phyloP scores from a whole-genome alignment of 139 green algal species.

The Volvox reticuliferus region DNA sequence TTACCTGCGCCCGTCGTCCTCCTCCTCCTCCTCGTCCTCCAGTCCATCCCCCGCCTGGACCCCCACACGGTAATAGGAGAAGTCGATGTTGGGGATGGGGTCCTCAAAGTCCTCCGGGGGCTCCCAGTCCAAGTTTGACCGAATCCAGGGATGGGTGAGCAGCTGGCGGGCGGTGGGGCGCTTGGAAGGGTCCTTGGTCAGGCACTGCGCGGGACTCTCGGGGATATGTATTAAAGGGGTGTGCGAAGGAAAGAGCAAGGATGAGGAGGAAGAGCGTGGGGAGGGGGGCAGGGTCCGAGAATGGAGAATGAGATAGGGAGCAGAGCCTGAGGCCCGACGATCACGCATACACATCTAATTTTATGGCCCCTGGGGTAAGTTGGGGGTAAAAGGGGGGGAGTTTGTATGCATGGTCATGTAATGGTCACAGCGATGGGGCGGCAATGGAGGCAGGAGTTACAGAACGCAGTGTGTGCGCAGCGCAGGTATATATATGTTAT shows the following conservation, averaged over 20 bases:
- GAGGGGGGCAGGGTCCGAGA: neutral
- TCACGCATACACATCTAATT: no score
- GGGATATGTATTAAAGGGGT: neutral
- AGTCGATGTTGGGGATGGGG: slow-evolving; percentile 53
- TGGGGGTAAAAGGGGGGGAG: no score
- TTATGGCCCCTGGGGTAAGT: no score
- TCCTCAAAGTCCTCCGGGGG: slow-evolving; percentile 54
- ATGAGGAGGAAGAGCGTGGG: neutral
- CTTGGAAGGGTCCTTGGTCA: slow-evolving; percentile 69
- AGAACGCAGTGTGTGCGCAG: no score
- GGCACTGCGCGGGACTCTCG: slow-evolving; percentile 72
- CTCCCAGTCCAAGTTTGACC: slow-evolving; percentile 48
- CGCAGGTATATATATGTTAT: no score
- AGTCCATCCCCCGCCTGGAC: neutral
- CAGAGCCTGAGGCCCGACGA: no score
- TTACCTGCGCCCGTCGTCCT: slow-evolving; percentile 28
- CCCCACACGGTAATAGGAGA: slow-evolving; percentile 43
- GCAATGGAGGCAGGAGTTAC: no score
- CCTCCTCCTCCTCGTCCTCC: slow-evolving; percentile 28
- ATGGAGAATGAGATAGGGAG: no score
- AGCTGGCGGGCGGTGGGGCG: slow-evolving; percentile 75
- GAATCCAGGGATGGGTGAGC: slow-evolving; percentile 81
- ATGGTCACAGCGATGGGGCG: no score
- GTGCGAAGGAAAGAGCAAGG: neutral
- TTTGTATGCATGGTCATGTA: no score